Conservation (phyloP, 129 eudicot species). For the Sambucus nigra region DNA sequence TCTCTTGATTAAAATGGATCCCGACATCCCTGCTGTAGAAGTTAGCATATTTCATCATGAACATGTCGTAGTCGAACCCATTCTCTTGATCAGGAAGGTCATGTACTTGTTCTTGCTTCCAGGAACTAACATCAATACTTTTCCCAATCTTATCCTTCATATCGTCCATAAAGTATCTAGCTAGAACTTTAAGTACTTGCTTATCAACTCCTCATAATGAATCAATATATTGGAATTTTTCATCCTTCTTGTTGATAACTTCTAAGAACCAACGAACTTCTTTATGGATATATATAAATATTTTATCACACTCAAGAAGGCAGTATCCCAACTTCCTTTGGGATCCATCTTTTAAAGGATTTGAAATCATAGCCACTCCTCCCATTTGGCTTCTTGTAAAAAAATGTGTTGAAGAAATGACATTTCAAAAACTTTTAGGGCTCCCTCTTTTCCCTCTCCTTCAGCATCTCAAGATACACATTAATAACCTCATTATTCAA, state of each 20-base stretch:
- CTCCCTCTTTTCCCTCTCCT: conserved; percentile 90
- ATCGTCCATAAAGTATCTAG: conserved; percentile 64
- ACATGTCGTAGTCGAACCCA: conserved; percentile 84
- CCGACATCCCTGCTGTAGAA: conserved; percentile 87
- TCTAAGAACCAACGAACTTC: conserved; percentile 93
- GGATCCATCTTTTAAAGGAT: conserved; percentile 84
- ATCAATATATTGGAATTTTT: conserved; percentile 86
- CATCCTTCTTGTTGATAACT: conserved; percentile 80
- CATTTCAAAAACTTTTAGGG: conserved; percentile 78
- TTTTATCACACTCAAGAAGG: conserved; percentile 81
- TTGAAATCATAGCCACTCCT: conserved; percentile 67
- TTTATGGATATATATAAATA: conserved; percentile 94
- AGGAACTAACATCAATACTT: conserved; percentile 51
- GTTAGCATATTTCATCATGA: conserved; percentile 82
- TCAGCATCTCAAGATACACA: conserved; percentile 72
- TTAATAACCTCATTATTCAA: conserved; percentile 97
- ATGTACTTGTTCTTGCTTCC: conserved; percentile 64
- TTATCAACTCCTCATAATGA: conserved; percentile 63
- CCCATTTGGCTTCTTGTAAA: conserved; percentile 87
- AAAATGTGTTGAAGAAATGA: conserved; percentile 92
- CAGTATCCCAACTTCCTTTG: conserved; percentile 81
- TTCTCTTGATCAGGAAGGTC: conserved; percentile 87
- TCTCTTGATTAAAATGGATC: conserved; percentile 67
- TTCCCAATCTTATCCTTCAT: conserved; percentile 78
- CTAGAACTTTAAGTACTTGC: conserved; percentile 61